Percentiles rank a stretch among this genome's conserved stretches.
Evolutionary conservation across 331 rosid genomes (phyloP).

Genomic region (Dryas integrifolia): DNA sequence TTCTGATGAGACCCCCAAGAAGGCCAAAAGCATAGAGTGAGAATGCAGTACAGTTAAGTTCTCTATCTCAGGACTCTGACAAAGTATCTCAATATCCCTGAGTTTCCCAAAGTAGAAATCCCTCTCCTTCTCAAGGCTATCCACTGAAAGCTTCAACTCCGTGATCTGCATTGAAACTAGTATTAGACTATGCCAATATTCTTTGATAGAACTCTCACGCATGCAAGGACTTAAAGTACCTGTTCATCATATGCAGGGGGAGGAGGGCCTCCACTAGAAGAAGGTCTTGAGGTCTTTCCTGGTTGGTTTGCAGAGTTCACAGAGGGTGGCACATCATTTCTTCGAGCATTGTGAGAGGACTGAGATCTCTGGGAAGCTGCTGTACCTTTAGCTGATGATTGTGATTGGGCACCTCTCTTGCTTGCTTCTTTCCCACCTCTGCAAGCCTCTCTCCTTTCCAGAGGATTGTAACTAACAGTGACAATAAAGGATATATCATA

Average conservation of each 20-base stretch:
- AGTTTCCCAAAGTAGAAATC: slow-evolving; percentile 86
- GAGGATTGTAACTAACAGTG: slow-evolving; percentile 62
- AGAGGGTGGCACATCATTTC: slow-evolving; percentile 48
- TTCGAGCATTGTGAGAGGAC: slow-evolving; percentile 64
- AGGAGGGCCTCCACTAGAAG: slow-evolving; percentile 46
- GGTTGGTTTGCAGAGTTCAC: slow-evolving; percentile 45
- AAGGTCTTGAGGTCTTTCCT: slow-evolving; percentile 45
- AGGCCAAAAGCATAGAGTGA: background rate
- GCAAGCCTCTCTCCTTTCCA: slow-evolving; percentile 75
- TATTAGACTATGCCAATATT: background rate
- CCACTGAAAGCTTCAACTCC: slow-evolving; percentile 78
- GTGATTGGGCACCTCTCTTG: slow-evolving; percentile 64
- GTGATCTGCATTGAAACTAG: slow-evolving; percentile 62
- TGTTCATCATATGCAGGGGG: slow-evolving; percentile 56
- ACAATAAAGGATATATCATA: background rate
- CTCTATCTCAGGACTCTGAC: slow-evolving; percentile 73
- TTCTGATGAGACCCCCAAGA: background rate
- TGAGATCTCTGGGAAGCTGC: slow-evolving; percentile 53
- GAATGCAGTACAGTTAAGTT: slow-evolving; percentile 45
- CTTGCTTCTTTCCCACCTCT: slow-evolving; percentile 77
- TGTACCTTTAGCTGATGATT: slow-evolving; percentile 56
- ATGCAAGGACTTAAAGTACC: slow-evolving; percentile 36
- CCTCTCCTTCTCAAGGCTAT: slow-evolving; percentile 93
- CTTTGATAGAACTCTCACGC: background rate
- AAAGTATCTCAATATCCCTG: slow-evolving; percentile 83